Evolutionary conservation across 2,329 filamentous ascomycete genomes (phyloP), one percentile per base, ranked within the genome.

Genomic region (Annulohypoxylon truncatum): DNA sequence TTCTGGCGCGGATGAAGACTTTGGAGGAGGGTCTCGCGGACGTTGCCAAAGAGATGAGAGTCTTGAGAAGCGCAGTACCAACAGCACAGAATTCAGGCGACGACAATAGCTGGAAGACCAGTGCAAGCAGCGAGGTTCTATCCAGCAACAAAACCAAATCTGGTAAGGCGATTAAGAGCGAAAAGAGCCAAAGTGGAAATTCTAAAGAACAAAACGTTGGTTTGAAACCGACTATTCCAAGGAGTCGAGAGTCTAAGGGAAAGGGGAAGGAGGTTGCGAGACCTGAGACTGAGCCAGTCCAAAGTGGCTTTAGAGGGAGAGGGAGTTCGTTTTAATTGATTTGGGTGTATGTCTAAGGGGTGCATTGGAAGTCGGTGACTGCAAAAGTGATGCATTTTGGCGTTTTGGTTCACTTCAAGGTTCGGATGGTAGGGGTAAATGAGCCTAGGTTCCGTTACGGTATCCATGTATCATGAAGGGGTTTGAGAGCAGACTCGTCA

Each of bases 11-110:
- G 31, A 97, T 97, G 93, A 96, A 96, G 77, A 95, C 91, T 6
- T 84, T 98, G 1, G 94, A 98, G 77, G 93, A 97, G 79, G 91
- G 94, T 12, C 95, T 98, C 77, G 87, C 91, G 2, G 93, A 97
- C 64, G 90, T 97, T n/a, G 87, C 94, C 61, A 89, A 88, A 67
- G 93, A 96, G 77, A 90, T 97, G 77, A 89, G 92, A 67, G 87
- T 89, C 68, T 80, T 87, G 76, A 87, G 78, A 48, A 81, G 79
- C 38, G 78, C 78, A 31, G 80, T 82, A 2, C 80, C 82, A 2
- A 85, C 85, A 5, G 80, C 82, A 26, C 81, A 83, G 54, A 87
- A 85, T 69, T 87, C 85, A 7, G 85, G 81, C 2, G 81, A 80
- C 20, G 84, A 84, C 9, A 79, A 79, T 24, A 73, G 76, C 57